phyloP scores from a whole-genome alignment of 345 rosid species.

The Cardamine resedifolia region DNA sequence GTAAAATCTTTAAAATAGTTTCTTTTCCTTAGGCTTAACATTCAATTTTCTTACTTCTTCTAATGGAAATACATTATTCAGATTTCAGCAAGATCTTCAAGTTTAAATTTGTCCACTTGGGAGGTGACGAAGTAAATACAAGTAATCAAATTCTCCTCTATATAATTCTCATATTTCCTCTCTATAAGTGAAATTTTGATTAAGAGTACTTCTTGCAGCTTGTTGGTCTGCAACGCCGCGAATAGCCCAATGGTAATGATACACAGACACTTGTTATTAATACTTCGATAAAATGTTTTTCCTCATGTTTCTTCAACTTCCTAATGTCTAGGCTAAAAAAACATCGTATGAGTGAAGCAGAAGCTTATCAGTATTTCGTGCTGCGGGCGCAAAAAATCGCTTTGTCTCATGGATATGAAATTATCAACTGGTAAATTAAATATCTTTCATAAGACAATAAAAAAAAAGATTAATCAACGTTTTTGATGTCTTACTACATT shows the following conservation, averaged over 20 bases:
- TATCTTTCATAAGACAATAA: background rate
- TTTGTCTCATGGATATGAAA: conserved; percentile 60
- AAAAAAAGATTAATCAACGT: background rate
- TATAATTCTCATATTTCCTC: background rate
- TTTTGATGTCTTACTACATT: background rate
- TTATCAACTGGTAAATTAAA: conserved; percentile 56
- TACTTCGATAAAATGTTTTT: background rate
- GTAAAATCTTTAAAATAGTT: conserved; percentile 28
- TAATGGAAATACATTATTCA: conserved; percentile 26
- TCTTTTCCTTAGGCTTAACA: too few relatives aligned
- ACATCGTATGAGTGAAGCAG: conserved; percentile 45
- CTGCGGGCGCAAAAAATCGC: conserved; percentile 61
- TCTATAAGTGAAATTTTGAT: background rate
- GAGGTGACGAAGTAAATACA: conserved; percentile 83
- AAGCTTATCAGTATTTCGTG: conserved; percentile 73
- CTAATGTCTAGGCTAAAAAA: conserved; percentile 47
- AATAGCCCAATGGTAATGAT: conserved; percentile 54
- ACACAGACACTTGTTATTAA: background rate
- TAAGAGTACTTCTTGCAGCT: conserved; percentile 43
- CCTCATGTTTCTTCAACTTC: background rate
- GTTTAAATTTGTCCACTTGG: conserved; percentile 71
- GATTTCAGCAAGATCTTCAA: conserved; percentile 78
- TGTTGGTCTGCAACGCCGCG: conserved; percentile 65
- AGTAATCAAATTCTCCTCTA: conserved; percentile 40
- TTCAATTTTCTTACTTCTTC: background rate